Evolutionary conservation across 192 early-diverging fungal species (phyloP).

Genomic region (Gryganskiella cystojenkinii): DNA sequence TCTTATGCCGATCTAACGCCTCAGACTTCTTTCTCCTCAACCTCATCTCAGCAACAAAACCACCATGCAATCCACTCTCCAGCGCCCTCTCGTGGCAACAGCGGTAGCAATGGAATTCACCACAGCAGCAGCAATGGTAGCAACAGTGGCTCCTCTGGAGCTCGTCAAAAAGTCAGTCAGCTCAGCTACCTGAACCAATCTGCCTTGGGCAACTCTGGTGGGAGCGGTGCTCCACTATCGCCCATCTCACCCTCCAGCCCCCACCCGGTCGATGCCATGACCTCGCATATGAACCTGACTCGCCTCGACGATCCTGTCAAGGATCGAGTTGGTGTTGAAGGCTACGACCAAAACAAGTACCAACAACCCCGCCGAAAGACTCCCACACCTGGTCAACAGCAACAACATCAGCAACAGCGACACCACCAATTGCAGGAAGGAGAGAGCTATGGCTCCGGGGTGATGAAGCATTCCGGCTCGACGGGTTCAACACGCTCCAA

Average conservation of each 20-base stretch:
- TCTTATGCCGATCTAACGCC: conserved; percentile 24
- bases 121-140: background rate
- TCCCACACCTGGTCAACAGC: conserved; percentile 5
- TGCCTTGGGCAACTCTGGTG: conserved; percentile 2
- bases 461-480: background rate
- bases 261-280: conserved; percentile 12
- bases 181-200: conserved; percentile 24
- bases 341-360: conserved; percentile 33
- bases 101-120: conserved; percentile 21
- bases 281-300: conserved; percentile 21
- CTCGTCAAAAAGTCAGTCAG: conserved; percentile 27
- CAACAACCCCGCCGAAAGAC: conserved; percentile 39
- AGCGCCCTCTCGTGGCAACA: conserved; percentile 27
- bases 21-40: conserved; percentile 31
- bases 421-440: conserved; percentile 19
- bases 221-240: conserved; percentile 22
- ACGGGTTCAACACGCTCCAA: background rate
- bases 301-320: conserved; percentile 27
- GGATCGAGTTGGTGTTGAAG: conserved; percentile 21
- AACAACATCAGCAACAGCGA: conserved; percentile 14
- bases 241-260: conserved; percentile 43
- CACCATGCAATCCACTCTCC: background rate
- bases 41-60: conserved; percentile 18
- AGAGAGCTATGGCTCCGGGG: background rate
- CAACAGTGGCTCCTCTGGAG: background rate